Conservation (phyloP, 257 asterid genomes). For the Solanum chiquidenum region DNA sequence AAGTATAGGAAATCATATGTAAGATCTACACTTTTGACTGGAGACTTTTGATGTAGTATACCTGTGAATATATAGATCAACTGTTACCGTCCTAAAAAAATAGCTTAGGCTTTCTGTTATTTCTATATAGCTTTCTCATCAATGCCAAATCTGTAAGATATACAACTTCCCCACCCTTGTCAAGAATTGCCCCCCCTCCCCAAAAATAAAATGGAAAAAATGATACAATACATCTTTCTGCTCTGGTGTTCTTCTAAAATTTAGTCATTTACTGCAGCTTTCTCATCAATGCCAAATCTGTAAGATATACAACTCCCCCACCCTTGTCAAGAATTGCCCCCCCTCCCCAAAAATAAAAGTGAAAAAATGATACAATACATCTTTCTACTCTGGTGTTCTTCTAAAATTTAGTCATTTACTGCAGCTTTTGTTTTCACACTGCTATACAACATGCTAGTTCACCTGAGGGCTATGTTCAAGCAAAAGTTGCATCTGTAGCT, state of each 20-base stretch:
- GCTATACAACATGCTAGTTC: conserved; percentile 65
- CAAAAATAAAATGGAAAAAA: not conserved
- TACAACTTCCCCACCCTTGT: not conserved
- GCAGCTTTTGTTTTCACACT: conserved; percentile 81
- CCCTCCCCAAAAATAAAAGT: not conserved
- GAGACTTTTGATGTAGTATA: not conserved
- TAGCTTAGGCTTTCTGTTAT: not conserved
- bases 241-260: not conserved
- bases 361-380: not conserved
- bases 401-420: conserved; percentile 7
- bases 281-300: not conserved
- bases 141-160: not conserved
- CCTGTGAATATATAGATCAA: not conserved
- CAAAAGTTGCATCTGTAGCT: conserved; percentile 84
- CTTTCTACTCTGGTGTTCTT: not conserved
- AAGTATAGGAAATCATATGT: not conserved
- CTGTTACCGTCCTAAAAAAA: not conserved
- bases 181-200: not conserved
- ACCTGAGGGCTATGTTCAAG: conserved; percentile 72
- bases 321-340: not conserved
- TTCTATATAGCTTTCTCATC: not conserved
- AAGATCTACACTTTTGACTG: not conserved
- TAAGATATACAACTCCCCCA: not conserved
- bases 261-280: conserved; percentile 37
- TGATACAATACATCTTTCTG: not conserved